These are phyloP conservation scores for Corchorus olitorius DNA, from an alignment of 345 rosid genomes.

Conservation along the genomic window DNA sequence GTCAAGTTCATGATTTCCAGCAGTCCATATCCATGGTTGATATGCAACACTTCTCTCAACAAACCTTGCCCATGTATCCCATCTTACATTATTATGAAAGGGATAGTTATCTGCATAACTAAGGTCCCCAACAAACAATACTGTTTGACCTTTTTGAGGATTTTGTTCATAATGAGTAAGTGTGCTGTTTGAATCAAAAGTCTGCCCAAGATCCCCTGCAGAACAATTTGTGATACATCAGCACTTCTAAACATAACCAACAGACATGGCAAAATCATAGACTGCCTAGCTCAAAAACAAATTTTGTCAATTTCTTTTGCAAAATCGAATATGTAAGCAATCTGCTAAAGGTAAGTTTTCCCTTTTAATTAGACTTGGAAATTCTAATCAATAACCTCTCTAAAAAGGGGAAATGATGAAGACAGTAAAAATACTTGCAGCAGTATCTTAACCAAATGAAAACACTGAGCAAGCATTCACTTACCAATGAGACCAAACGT, in stretches of 20 bases:
- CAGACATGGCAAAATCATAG: too few species aligned
- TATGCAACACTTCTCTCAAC: constrained; percentile 82
- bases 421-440: not conserved
- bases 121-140: constrained; percentile 82
- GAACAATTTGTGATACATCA: not conserved
- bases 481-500: constrained; percentile 65
- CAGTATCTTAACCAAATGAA: not conserved
- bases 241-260: not conserved
- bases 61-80: constrained; percentile 97
- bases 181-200: constrained; percentile 77
- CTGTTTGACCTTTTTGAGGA: constrained; percentile 62
- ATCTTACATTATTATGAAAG: constrained; percentile 66
- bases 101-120: constrained; percentile 85
- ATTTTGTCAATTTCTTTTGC: too few species aligned
- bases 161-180: constrained; percentile 77
- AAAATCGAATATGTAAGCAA: not conserved
- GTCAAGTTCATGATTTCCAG: constrained; percentile 87
- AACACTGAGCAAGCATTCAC: not conserved
- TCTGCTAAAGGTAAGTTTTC: not conserved
- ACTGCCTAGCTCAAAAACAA: too few species aligned
- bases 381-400: not conserved
- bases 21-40: constrained; percentile 98
- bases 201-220: constrained; percentile 97
- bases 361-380: not conserved
- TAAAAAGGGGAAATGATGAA: not conserved